Conservation (phyloP, 208 protist species). For the Chromosphaera perkinsii region DNA sequence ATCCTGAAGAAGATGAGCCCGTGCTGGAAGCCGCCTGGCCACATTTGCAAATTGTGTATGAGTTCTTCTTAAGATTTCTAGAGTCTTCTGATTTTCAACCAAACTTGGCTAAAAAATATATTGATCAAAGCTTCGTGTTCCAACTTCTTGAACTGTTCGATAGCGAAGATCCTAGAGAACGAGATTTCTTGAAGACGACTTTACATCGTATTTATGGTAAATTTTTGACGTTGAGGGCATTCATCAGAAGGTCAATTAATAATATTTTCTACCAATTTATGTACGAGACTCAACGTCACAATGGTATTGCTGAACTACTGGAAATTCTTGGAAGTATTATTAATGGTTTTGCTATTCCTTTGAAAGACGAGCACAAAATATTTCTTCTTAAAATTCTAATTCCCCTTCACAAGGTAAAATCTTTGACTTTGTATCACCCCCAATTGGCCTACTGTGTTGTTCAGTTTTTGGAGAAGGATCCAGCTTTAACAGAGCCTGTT, state of each 20-base stretch:
- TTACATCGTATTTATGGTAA: slow-evolving; percentile 70
- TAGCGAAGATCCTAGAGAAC: slow-evolving; percentile 64
- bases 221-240: slow-evolving; percentile 56
- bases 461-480: slow-evolving; percentile 69
- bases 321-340: slow-evolving; percentile 72
- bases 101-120: slow-evolving; percentile 50
- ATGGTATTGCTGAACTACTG: slow-evolving; percentile 65
- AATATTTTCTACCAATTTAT: slow-evolving; percentile 61
- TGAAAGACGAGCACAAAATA: slow-evolving; percentile 64
- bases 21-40: slow-evolving; percentile 44
- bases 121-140: slow-evolving; percentile 51
- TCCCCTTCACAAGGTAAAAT: slow-evolving; percentile 60
- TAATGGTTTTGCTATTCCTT: slow-evolving; percentile 66
- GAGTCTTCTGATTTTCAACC: slow-evolving; percentile 54
- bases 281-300: slow-evolving; percentile 58
- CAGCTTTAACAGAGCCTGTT: slow-evolving; percentile 40
- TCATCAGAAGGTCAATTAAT: slow-evolving; percentile 57
- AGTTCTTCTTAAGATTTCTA: slow-evolving; percentile 61
- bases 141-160: slow-evolving; percentile 64
- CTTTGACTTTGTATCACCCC: slow-evolving; percentile 50
- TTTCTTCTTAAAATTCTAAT: slow-evolving; percentile 46
- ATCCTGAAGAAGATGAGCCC: slow-evolving; percentile 46
- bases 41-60: slow-evolving; percentile 53
- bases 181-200: slow-evolving; percentile 69
- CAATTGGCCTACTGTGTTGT: slow-evolving; percentile 68